Evolutionary conservation across 139 green algal species (phyloP), one percentile per base, ranked within the genome.

Genomic region (Ulvella scutata): DNA sequence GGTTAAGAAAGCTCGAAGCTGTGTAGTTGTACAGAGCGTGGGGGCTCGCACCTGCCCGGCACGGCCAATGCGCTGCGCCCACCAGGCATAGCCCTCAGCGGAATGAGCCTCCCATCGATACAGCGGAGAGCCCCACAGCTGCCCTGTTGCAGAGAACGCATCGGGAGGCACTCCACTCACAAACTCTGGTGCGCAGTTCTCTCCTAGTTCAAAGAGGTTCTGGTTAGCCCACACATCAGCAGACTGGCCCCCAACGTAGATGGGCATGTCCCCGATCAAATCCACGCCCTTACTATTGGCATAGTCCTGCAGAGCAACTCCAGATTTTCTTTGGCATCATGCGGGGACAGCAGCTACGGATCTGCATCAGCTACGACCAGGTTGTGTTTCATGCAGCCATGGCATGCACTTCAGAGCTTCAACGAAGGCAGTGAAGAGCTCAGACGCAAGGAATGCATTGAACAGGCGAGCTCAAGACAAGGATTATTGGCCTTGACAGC

Each of bases 181-280:
- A n/a, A 79, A 62, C 31, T 36, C 37, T 26, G 77, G 72, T 2
- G 40, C 17, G 39, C 73, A 43, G 35, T 35, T 38, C 75, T 78
- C 4, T 79, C 81, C 39, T 67, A 44, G 39, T 74, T 86, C 81
- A 79, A 93, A 96, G 38, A 94, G 84, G 37, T 85, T 35, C 31
- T 85, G 86, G 83, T 97, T 91, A 17, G 91, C 90, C 94, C 94
- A 99, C 72, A 99, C 94, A 77, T 99, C 94, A 0, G 93, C 90
- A n/a, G 43, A 84, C 79, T 96, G 89, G 31, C 89, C 92, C 17
- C 91, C 92, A 38, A 97, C 92, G 79, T 99, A 99, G 86, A 99
- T 99, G 77, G 94, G 94, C 89, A 99, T 99, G 85, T 99, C 94
- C 1, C 94, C 94, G 20, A 98, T 82, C 73, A 99, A 88, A 40